phyloP scores from a whole-genome alignment of 78 protist species.

The Dictyostelium firmibasis region DNA sequence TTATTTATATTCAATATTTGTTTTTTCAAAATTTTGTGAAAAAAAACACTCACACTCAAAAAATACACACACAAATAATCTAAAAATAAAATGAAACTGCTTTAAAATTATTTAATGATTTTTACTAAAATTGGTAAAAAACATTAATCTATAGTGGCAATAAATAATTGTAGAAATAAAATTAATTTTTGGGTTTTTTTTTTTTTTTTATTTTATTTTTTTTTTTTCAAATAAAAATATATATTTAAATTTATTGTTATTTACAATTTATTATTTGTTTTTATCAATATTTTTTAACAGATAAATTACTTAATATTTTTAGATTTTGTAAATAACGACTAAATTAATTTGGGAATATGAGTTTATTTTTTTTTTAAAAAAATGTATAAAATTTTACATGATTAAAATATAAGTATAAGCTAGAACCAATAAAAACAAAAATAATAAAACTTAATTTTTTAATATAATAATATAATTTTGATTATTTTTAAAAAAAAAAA shows the following conservation, averaged over 20 bases:
- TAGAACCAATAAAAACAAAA: background rate
- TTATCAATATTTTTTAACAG: background rate
- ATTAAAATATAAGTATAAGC: too few species aligned
- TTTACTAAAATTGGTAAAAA: slow-evolving; percentile 7
- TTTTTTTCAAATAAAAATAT: background rate
- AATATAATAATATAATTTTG: background rate
- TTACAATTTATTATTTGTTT: background rate
- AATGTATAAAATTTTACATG: too few species aligned
- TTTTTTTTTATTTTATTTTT: background rate
- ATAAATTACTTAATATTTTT: background rate
- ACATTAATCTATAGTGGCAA: background rate
- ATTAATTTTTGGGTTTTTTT: background rate
- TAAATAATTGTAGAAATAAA: background rate
- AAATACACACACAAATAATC: background rate
- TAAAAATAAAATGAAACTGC: background rate
- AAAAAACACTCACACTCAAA: too few species aligned
- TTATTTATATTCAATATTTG: too few species aligned
- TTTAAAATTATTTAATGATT: background rate
- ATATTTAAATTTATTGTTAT: background rate
- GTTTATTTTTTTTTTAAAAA: too few species aligned
- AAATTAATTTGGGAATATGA: too few species aligned
- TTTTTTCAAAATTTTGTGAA: too few species aligned
- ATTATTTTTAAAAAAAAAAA: background rate
- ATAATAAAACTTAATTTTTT: too few species aligned
- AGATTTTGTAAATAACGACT: background rate